A percentile compares a stretch with the other conserved stretches of the same genome.
These are phyloP conservation scores for Paracoccidioides brasiliensis DNA, from an alignment of 2,329 filamentous ascomycete genomes.

Conservation along the genomic window DNA sequence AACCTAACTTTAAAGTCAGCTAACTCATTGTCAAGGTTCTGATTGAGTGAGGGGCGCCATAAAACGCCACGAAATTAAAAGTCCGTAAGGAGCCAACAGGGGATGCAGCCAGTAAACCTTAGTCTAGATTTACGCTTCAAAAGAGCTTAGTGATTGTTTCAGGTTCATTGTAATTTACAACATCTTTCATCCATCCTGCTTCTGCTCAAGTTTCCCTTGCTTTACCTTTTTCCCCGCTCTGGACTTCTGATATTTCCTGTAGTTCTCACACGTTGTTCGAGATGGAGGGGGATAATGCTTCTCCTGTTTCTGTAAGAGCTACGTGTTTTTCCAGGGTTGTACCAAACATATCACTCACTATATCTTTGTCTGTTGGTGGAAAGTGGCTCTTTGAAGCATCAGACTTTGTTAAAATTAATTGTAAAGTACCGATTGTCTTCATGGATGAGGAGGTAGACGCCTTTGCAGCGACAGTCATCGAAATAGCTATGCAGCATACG, in stretches of 20 bases:
- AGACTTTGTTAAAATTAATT: no score
- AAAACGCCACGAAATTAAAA: no score
- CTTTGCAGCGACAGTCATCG: no score
- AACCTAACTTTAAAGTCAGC: not conserved
- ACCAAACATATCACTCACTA: not conserved
- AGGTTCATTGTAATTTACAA: not conserved
- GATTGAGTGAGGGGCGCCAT: no score
- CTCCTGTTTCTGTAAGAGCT: not conserved
- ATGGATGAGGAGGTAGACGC: no score
- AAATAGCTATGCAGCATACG: not conserved
- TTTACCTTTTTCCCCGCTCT: not conserved
- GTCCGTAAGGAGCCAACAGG: no score
- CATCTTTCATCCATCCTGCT: not conserved
- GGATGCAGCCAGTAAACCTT: not conserved
- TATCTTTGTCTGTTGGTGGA: not conserved
- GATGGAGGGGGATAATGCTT: not conserved
- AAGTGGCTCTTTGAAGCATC: not conserved
- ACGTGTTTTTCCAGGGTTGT: not conserved
- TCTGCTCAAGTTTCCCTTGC: not conserved
- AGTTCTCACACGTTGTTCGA: not conserved
- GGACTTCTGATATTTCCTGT: not conserved
- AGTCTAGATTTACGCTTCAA: not conserved
- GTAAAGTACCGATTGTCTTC: no score
- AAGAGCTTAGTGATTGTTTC: not conserved
- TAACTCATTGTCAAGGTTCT: not conserved